Percentiles rank a stretch among this genome's conserved stretches.
phyloP scores from a whole-genome alignment of 495 filamentous ascomycete species.

The Clohesyomyces aquaticus region DNA sequence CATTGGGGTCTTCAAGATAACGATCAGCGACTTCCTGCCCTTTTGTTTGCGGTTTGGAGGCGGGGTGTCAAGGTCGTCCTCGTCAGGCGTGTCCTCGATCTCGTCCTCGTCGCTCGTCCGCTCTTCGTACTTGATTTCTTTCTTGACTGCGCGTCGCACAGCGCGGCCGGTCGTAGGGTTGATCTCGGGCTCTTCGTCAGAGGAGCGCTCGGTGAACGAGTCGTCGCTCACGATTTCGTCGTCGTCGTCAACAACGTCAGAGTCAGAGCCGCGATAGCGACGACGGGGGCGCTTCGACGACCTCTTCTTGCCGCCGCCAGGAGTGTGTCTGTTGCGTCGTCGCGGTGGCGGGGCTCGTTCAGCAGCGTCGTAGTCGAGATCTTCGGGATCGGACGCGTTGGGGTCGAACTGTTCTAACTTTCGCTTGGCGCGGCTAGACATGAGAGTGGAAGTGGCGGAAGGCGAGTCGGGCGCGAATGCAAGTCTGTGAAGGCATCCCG shows the following conservation, averaged over 20 bases:
- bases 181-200: slow-evolving; percentile 66
- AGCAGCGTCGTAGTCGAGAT: slow-evolving; percentile 70
- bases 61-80: slow-evolving; percentile 32
- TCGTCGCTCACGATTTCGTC: slow-evolving; percentile 61
- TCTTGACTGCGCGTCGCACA: slow-evolving; percentile 65
- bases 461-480: slow-evolving; percentile 5
- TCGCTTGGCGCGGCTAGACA: slow-evolving; percentile 64
- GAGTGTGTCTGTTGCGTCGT: slow-evolving; percentile 30
- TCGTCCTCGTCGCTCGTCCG: slow-evolving; percentile 45
- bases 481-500: slow-evolving; percentile 9
- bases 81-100: slow-evolving; percentile 48
- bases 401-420: slow-evolving; percentile 72
- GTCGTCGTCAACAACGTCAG: slow-evolving; percentile 70
- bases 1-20: slow-evolving; percentile 42
- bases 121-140: slow-evolving; percentile 50
- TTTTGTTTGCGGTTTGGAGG: slow-evolving; percentile 12
- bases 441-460: slow-evolving; percentile 38
- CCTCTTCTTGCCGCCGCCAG: slow-evolving; percentile 43
- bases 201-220: slow-evolving; percentile 63
- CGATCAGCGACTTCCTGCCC: slow-evolving; percentile 40
- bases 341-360: slow-evolving; percentile 26
- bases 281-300: slow-evolving; percentile 55
- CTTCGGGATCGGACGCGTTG: slow-evolving; percentile 82
- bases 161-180: slow-evolving; percentile 71
- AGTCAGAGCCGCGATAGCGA: slow-evolving; percentile 61